These are phyloP conservation scores for Ensete glaucum DNA, from an alignment of 176 grass and related monocot genomes.

Conservation along the genomic window DNA sequence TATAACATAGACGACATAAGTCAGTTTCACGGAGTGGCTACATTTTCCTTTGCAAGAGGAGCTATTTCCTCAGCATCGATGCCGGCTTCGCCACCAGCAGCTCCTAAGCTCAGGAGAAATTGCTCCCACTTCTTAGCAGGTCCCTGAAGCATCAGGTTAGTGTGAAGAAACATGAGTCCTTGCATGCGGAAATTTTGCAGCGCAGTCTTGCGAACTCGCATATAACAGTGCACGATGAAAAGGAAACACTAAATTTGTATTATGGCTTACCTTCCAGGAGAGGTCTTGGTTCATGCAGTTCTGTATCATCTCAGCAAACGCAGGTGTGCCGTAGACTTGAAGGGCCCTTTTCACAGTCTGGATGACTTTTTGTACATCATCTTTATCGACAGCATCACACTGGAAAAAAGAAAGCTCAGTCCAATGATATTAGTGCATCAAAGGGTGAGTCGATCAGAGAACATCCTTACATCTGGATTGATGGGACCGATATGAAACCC, in stretches of 20 bases:
- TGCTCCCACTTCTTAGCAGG: slow-evolving; percentile 88
- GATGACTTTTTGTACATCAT: slow-evolving; percentile 46
- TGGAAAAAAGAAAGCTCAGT: slow-evolving; percentile 18
- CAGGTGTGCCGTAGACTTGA: slow-evolving; percentile 47
- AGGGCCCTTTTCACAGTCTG: slow-evolving; percentile 54
- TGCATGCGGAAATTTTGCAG: background rate
- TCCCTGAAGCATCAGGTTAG: slow-evolving; percentile 22
- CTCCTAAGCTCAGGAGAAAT: slow-evolving; percentile 39
- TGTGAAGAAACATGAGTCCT: background rate
- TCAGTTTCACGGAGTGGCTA: slow-evolving; percentile 53
- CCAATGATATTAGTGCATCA: background rate
- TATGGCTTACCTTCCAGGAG: slow-evolving; percentile 71
- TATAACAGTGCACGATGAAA: background rate
- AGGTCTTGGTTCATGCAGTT: slow-evolving; percentile 92
- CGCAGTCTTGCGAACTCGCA: too few species aligned
- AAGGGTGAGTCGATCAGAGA: background rate
- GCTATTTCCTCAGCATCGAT: slow-evolving; percentile 63
- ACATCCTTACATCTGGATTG: slow-evolving; percentile 38
- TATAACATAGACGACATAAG: background rate
- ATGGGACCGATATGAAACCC: slow-evolving; percentile 55
- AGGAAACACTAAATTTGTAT: background rate
- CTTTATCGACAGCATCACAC: slow-evolving; percentile 45
- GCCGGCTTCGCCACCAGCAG: slow-evolving; percentile 49
- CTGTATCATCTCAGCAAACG: slow-evolving; percentile 50
- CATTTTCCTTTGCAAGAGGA: slow-evolving; percentile 74